These are phyloP conservation scores for Reticulascus tulasneorum DNA, from an alignment of 2,329 filamentous ascomycete species.

Conservation along the genomic window DNA sequence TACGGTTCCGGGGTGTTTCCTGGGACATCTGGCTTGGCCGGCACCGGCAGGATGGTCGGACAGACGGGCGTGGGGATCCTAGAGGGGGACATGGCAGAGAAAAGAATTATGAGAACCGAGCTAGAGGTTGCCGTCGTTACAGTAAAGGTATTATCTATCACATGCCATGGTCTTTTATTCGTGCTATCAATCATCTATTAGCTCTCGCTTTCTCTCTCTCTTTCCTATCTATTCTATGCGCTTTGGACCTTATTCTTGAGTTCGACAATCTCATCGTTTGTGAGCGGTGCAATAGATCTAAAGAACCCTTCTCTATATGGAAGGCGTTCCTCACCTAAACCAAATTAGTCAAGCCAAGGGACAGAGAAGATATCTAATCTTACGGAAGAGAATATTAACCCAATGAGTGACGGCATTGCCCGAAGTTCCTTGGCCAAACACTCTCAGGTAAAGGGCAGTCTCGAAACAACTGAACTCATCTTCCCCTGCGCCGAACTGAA, in stretches of 20 bases:
- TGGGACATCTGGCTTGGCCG: too few relatives aligned
- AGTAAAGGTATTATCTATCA: too few relatives aligned
- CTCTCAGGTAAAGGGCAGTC: constrained; percentile 17
- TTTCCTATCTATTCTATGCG: too few relatives aligned
- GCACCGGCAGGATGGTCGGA: too few relatives aligned
- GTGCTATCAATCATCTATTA: too few relatives aligned
- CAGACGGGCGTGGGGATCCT: too few relatives aligned
- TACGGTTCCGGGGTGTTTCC: too few relatives aligned
- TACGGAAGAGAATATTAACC: constrained; percentile 16
- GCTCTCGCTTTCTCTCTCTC: too few relatives aligned
- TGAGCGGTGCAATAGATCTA: constrained; percentile 7
- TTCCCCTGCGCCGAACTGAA: constrained; percentile 13
- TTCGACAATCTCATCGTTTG: constrained; percentile 8
- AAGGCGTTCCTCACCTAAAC: constrained; percentile 11
- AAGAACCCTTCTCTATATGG: constrained; percentile 11
- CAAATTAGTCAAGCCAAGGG: not conserved
- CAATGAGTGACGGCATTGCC: constrained; percentile 16
- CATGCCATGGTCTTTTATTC: too few relatives aligned
- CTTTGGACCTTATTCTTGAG: constrained; percentile 11
- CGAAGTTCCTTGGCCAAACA: constrained; percentile 16
- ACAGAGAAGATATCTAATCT: not conserved
- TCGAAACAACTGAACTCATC: constrained; percentile 17
- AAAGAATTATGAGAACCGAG: too few relatives aligned
- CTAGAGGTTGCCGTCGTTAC: too few relatives aligned
- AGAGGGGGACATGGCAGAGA: too few relatives aligned